A percentile compares a stretch with the other conserved stretches of the same genome.
phyloP scores from a whole-genome alignment of 2,329 filamentous ascomycete species.

The Fusarium floridanum region DNA sequence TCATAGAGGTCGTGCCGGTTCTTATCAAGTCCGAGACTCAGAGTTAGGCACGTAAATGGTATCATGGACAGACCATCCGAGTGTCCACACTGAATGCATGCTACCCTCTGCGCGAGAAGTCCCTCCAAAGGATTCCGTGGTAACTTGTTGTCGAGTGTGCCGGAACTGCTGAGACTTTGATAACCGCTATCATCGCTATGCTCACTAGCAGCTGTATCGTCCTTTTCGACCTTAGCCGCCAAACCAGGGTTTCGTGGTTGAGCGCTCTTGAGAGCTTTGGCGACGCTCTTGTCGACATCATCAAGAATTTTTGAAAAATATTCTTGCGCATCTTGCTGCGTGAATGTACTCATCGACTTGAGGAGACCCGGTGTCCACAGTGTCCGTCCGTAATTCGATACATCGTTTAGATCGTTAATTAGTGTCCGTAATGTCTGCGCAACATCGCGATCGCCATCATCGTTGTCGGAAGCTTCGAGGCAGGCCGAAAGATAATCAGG shows the following conservation, averaged over 20 bases:
- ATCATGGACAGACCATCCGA: conserved; percentile 91
- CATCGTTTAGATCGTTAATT: conserved; percentile 77
- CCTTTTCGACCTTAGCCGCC: conserved; percentile 54
- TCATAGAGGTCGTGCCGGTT: conserved; percentile 78
- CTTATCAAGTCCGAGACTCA: conserved; percentile 78
- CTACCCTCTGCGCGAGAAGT: conserved; percentile 86
- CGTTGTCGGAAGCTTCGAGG: conserved; percentile 46
- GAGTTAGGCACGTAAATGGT: conserved; percentile 92
- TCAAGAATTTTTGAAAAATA: conserved; percentile 94
- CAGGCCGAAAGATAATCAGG: conserved; percentile 72
- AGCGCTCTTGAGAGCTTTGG: conserved; percentile 57
- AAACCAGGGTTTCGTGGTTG: conserved; percentile 53
- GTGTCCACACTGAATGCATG: conserved; percentile 86
- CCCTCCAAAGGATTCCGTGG: conserved; percentile 87
- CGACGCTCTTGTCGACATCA: conserved; percentile 83
- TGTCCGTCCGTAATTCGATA: conserved; percentile 77
- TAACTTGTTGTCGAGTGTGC: conserved; percentile 52
- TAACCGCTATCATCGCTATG: conserved; percentile 71
- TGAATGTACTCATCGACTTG: conserved; percentile 94
- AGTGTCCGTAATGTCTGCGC: conserved; percentile 71
- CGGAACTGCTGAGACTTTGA: conserved; percentile 59
- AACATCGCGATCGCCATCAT: conserved; percentile 52
- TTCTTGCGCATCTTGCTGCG: conserved; percentile 97
- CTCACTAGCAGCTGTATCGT: conserved; percentile 61
- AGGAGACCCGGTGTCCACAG: conserved; percentile 86